A percentile compares a stretch with the other conserved stretches of the same genome.
Conservation (phyloP, 768 basidiomycete genomes). For the Amyloporia xantha region DNA sequence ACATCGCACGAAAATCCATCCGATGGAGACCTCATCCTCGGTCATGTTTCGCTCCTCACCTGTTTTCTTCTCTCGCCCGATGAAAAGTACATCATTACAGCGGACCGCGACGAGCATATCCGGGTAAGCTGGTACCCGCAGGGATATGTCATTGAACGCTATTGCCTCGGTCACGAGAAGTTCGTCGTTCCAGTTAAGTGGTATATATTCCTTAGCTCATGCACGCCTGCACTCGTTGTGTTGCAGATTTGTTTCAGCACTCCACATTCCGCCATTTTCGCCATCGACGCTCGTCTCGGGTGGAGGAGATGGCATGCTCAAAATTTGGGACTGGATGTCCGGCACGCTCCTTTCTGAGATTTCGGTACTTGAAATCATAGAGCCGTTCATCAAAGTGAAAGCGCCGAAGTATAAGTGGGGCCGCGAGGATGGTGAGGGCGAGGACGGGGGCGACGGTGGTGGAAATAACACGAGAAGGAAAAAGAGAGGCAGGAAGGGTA, state of each 20-base stretch:
- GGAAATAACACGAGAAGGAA: constrained; percentile 14
- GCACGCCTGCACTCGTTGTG: no score
- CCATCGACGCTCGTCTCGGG: constrained; percentile 64
- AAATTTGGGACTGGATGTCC: constrained; percentile 74
- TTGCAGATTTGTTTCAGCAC: no score
- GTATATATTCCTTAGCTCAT: no score
- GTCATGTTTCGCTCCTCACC: constrained; percentile 85
- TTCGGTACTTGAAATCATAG: constrained; percentile 33
- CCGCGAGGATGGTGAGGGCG: constrained; percentile 21
- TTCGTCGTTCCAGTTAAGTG: no score
- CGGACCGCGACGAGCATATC: constrained; percentile 95
- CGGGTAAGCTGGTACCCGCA: constrained; percentile 86
- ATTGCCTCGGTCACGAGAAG: constrained; percentile 81
- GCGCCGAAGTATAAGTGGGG: constrained; percentile 24
- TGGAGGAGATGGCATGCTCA: constrained; percentile 76
- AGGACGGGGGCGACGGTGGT: constrained; percentile 14
- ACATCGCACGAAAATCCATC: constrained; percentile 67
- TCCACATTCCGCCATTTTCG: constrained; percentile 55
- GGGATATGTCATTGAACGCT: constrained; percentile 80
- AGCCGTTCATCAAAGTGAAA: constrained; percentile 33
- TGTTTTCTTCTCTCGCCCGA: constrained; percentile 60
- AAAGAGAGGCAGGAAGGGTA: constrained; percentile 13
- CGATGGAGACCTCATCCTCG: constrained; percentile 64
- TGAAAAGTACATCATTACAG: constrained; percentile 74
- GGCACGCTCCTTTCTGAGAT: constrained; percentile 52